phyloP scores from a whole-genome alignment of 176 grass and related monocot species.

The Oryza glumipatula region DNA sequence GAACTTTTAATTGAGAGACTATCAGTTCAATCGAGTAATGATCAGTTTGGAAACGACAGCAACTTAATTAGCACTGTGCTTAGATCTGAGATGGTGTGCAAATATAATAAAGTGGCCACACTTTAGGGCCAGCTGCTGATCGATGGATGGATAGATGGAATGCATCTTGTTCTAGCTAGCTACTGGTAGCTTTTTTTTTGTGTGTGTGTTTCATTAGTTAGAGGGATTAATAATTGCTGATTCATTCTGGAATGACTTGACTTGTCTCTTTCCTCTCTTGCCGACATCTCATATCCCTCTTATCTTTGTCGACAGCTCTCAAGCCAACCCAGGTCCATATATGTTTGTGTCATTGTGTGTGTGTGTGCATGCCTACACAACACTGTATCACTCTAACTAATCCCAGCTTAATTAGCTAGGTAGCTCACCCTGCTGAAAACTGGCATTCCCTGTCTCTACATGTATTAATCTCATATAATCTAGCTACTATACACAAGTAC shows the following conservation, averaged over 20 bases:
- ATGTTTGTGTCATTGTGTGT: background rate
- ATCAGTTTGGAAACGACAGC: background rate
- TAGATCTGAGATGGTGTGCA: conserved; percentile 1
- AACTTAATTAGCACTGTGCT: conserved; percentile 22
- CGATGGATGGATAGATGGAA: background rate
- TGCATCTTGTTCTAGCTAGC: background rate
- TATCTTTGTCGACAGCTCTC: conserved; percentile 2
- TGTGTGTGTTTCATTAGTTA: background rate
- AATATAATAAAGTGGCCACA: background rate
- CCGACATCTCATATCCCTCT: conserved; percentile 40
- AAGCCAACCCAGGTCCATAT: conserved; percentile 12
- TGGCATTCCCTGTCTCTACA: background rate
- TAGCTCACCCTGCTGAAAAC: background rate
- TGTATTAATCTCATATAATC: too few species aligned
- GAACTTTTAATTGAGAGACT: background rate
- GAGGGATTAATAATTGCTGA: conserved; percentile 30
- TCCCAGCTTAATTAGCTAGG: background rate
- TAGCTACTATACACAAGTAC: too few species aligned
- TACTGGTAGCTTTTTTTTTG: background rate
- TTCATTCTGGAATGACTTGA: conserved; percentile 22
- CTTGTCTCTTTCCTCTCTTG: conserved; percentile 41
- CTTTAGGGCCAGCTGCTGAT: background rate
- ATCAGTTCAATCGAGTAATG: background rate
- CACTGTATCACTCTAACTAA: background rate
- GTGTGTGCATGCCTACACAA: background rate